phyloP scores from a whole-genome alignment of 164 flowering plant species.

The Stephania japonica region DNA sequence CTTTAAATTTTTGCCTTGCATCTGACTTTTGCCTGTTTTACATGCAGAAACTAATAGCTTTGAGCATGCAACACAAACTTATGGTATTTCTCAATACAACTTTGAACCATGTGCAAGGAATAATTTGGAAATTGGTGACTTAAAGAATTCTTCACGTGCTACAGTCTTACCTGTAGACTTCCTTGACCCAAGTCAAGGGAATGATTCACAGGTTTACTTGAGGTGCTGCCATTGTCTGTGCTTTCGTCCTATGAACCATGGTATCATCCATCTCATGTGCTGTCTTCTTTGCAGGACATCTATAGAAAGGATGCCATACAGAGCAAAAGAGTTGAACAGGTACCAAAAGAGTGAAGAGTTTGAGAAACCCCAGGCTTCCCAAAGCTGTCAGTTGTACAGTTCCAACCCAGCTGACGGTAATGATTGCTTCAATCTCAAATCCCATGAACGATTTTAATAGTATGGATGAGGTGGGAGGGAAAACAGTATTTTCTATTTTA shows the following conservation, averaged over 20 bases:
- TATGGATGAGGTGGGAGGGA: background rate
- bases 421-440: background rate
- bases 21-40: constrained; percentile 9
- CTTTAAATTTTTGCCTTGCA: constrained; percentile 6
- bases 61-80: constrained; percentile 19
- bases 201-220: constrained; percentile 12
- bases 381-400: background rate
- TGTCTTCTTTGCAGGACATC: constrained; percentile 25
- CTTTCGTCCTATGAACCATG: constrained; percentile 5
- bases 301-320: constrained; percentile 11
- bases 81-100: constrained; percentile 14
- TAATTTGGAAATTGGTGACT: constrained; percentile 14
- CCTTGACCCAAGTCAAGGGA: constrained; percentile 14
- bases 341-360: constrained; percentile 14
- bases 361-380: constrained; percentile 6
- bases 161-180: constrained; percentile 11
- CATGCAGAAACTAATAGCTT: constrained; percentile 29
- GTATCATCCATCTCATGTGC: background rate
- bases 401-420: constrained; percentile 5
- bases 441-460: background rate
- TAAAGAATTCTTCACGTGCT: constrained; percentile 19
- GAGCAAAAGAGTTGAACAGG: constrained; percentile 1
- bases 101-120: constrained; percentile 14
- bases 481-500: background rate
- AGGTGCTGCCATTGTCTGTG: constrained; percentile 21